Base-by-base conservation (phyloP, 164 flowering plant genomes). In the Stephania japonica region DNA sequence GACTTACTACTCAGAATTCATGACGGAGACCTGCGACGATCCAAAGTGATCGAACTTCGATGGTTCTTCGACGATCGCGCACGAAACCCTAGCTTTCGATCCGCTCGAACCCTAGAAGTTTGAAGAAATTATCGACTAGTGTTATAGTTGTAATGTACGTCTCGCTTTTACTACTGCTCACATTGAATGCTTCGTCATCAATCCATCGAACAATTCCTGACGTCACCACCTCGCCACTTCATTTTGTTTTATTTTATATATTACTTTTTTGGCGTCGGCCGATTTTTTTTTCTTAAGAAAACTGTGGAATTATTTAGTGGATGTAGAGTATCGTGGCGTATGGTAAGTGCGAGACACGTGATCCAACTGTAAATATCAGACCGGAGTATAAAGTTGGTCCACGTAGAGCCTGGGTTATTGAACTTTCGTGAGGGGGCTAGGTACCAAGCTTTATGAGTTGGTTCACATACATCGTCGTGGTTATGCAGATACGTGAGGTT, bases 1-100 rank as follows among this genome's bases (percentile, higher is more conserved):
- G 53, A 65, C 76, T 74, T 42, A 74, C 76, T 74, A 74, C 59
- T 74, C 76, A 13, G 76, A 67, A 74, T 74, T 74, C 76, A 74
- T 74, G 76, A 41, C 66, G 53, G 65, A 42, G 49, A 73, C 25
- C 24, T 27, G 62, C 25, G 59, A 11, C 41, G 25, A 53, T n/a
- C 13, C 10, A 16, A 38, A 53, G 61, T n/a, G 61, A 18, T 19
- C 41, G 19, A 71, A 59, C 18, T 59, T 59, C 18, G 14, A 71
- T 56, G 4, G 62, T 16, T 56, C 19, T 16, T 13, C 62, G 6
- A n/a, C 18, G 62, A 19, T 56, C 19, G 62, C 62, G 19, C 38
- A 32, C 38, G 19, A 56, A 16, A 19, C 62, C 62, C 62, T 56
- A 56, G 62, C 4, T 16, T 56, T 56, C 62, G 62, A 56, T 56